Conservation (phyloP, 106 monocot genomes). For the Acorus calamus region DNA sequence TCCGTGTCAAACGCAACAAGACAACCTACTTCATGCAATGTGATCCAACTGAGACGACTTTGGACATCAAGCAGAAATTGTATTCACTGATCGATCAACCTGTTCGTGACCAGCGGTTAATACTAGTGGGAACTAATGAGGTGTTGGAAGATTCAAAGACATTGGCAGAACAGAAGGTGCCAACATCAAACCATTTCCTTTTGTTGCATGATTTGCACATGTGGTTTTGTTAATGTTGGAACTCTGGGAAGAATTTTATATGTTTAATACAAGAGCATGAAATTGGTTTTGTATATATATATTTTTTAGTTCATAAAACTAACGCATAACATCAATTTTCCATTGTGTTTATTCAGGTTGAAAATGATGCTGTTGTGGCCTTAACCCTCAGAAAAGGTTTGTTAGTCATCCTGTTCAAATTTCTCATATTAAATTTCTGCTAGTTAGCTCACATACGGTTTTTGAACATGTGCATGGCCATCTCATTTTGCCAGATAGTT, state of each 20-base stretch:
- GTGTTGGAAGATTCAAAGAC: conserved; percentile 84
- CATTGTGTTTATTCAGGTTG: conserved; percentile 42
- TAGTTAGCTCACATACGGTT: too few species aligned
- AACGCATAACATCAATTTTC: too few species aligned
- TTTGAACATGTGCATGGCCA: too few species aligned
- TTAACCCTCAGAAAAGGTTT: conserved; percentile 71
- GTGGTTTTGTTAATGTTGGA: too few species aligned
- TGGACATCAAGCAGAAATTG: conserved; percentile 88
- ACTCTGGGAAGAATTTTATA: too few species aligned
- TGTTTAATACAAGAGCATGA: too few species aligned
- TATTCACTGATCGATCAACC: conserved; percentile 53
- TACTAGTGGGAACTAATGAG: conserved; percentile 50
- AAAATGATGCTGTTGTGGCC: conserved; percentile 85
- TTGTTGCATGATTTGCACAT: neutral
- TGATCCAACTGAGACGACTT: conserved; percentile 84
- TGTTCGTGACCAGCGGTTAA: conserved; percentile 49
- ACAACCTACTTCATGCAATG: conserved; percentile 91
- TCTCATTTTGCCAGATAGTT: too few species aligned
- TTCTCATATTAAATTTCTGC: too few species aligned
- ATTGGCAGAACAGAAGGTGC: conserved; percentile 88
- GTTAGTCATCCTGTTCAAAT: too few species aligned
- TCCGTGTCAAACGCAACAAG: conserved; percentile 86
- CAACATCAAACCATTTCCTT: neutral
- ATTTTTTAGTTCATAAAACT: too few species aligned
- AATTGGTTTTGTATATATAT: too few species aligned